Evolutionary conservation across 2,329 filamentous ascomycete genomes (phyloP).

Genomic region (Xylariaceae sp.): DNA sequence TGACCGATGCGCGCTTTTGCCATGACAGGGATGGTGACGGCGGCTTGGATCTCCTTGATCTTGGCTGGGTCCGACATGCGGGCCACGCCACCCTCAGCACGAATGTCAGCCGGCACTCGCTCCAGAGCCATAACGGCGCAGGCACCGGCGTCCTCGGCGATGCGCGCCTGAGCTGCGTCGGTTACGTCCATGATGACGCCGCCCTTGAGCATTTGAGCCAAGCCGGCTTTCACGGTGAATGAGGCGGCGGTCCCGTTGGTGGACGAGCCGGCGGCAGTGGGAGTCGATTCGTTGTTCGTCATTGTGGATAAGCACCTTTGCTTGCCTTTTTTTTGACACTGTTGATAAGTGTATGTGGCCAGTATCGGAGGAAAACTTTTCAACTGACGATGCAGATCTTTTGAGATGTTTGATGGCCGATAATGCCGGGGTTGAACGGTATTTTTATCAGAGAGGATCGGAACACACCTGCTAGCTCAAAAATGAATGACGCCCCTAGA

Average conservation of each 20-base stretch:
- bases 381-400: too few species aligned
- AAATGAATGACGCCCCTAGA: too few species aligned
- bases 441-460: too few species aligned
- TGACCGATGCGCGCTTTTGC: slow-evolving; percentile 97
- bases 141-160: slow-evolving; percentile 94
- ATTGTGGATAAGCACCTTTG: too few species aligned
- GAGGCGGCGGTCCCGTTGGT: slow-evolving; percentile 39
- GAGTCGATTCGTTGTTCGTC: slow-evolving; percentile 9
- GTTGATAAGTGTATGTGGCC: too few species aligned
- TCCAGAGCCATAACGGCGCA: slow-evolving; percentile 98
- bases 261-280: slow-evolving; percentile 26
- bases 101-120: slow-evolving; percentile 94
- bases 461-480: too few species aligned
- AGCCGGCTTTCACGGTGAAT: slow-evolving; percentile 89
- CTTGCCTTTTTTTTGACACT: too few species aligned
- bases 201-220: slow-evolving; percentile 98
- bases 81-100: slow-evolving; percentile 84
- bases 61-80: slow-evolving; percentile 94
- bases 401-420: too few species aligned
- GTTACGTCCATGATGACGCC: slow-evolving; percentile 99
- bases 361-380: too few species aligned
- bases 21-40: slow-evolving; percentile 98
- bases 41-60: slow-evolving; percentile 92
- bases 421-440: too few species aligned
- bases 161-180: slow-evolving; percentile 87